A percentile compares a stretch with the other conserved stretches of the same genome.
Conservation (phyloP, 2,329 filamentous ascomycete genomes). For the Emergomyces orientalis region DNA sequence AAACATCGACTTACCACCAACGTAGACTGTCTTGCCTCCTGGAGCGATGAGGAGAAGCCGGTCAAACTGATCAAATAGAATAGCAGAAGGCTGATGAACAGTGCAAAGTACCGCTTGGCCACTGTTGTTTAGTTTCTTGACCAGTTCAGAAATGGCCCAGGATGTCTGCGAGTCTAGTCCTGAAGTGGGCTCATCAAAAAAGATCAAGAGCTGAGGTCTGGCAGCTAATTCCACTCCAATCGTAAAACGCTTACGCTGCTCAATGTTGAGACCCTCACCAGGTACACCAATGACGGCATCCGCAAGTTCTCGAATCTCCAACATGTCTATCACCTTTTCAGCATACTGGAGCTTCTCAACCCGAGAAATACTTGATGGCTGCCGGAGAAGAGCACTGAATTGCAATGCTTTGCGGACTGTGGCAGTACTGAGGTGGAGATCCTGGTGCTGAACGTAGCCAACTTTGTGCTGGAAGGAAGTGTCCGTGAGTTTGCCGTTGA, state of each 20-base stretch:
- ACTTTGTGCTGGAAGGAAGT: conserved; percentile 72
- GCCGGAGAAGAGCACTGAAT: conserved; percentile 77
- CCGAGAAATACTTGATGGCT: conserved; percentile 60
- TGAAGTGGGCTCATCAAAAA: conserved; percentile 88
- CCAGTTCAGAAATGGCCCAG: conserved; percentile 60
- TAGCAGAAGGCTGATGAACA: conserved; percentile 87
- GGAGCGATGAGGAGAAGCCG: conserved; percentile 53
- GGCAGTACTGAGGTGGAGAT: conserved; percentile 72
- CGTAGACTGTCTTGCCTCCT: conserved; percentile 59
- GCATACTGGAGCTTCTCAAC: conserved; percentile 79
- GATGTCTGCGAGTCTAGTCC: conserved; percentile 88
- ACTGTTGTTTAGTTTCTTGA: conserved; percentile 79
- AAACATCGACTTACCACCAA: conserved; percentile 35
- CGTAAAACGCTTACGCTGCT: conserved; percentile 65
- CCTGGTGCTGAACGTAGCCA: conserved; percentile 73
- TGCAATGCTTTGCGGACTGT: conserved; percentile 80
- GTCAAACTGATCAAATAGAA: conserved; percentile 81
- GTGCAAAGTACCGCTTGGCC: conserved; percentile 90
- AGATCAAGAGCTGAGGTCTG: conserved; percentile 77
- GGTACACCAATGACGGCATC: conserved; percentile 88
- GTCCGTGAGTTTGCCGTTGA: conserved; percentile 63
- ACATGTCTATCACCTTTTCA: conserved; percentile 76
- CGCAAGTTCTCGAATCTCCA: conserved; percentile 84
- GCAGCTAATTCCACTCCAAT: conserved; percentile 91
- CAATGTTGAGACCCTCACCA: conserved; percentile 58